Evolutionary conservation across 495 filamentous ascomycete genomes (phyloP), one percentile per base, ranked within the genome.

Genomic region (Aspergillus asperescens): DNA sequence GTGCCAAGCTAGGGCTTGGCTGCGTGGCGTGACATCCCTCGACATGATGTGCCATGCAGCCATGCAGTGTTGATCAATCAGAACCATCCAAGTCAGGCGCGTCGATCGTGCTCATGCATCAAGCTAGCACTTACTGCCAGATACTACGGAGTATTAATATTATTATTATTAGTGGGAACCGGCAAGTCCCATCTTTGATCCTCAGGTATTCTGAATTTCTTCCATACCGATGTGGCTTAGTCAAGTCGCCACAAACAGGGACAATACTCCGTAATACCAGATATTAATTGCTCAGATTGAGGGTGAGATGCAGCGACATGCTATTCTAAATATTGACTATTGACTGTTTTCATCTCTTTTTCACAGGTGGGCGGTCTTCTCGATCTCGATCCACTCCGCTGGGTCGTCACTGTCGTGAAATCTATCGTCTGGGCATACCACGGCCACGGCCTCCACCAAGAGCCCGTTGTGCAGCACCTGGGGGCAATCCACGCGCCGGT

Each of bases 381-480:
- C 38, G 18, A 29, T 24, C 40, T 24, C 19, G 20, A 16, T 29
- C 32, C 41, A 53, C 44, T n/a, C 34, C 24, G 18, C 39, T 37
- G 22, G 49, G 27, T 48, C 15, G 15, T 15, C 37, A 24, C 52
- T 44, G 29, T 27, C 29, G 23, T 28, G 8, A 57, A 58, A 28
- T 69, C 60, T 66, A 69, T 62, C 61, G 61, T 19, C 70, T 67
- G 29, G 93, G 93, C 90, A 98, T 95, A 45, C 92, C 90, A 55
- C 91, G 80, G 54, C 91, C 91, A 61, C 90, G 78, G 50, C 86
- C 87, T 31, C 89, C 78, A 44, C 87, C 80, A 46, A 98, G 69
- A 29, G 90, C 93, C 53, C 91, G 78, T 74, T 97, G 92, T 16
- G 92, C 92, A 28, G 93, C 91, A 62, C 93, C 93, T 1, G 90